A percentile compares a stretch with the other conserved stretches of the same genome.
These are phyloP conservation scores for Saccharomycopsis selenospora DNA, from an alignment of 805 yeast species.

Conservation along the genomic window DNA sequence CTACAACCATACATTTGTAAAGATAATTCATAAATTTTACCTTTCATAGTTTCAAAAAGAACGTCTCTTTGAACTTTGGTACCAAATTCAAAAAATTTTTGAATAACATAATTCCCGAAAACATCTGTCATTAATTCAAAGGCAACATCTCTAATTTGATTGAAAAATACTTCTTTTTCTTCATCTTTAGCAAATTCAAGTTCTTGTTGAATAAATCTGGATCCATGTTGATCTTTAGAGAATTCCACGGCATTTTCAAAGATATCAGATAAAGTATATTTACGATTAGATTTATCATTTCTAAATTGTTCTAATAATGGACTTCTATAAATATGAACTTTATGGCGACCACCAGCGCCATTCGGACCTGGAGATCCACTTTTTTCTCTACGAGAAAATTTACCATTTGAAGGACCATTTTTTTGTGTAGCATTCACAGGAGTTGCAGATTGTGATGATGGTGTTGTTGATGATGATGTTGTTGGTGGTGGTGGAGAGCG, in stretches of 20 bases:
- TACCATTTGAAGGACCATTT: not conserved
- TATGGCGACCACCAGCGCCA: conserved; percentile 11
- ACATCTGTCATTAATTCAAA: conserved; percentile 89
- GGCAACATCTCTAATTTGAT: conserved; percentile 70
- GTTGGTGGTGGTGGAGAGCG: conserved; percentile 8
- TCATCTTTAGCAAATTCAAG: conserved; percentile 55
- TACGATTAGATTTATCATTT: conserved; percentile 48
- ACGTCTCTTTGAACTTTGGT: conserved; percentile 58
- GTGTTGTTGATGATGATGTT: not conserved
- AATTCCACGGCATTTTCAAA: conserved; percentile 86
- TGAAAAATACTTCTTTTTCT: conserved; percentile 75
- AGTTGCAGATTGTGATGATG: no score
- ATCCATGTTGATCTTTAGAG: conserved; percentile 94
- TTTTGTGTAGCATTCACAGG: not conserved
- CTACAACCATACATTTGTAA: conserved; percentile 97
- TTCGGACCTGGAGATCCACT: conserved; percentile 8
- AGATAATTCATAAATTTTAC: conserved; percentile 67
- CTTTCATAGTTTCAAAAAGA: conserved; percentile 63
- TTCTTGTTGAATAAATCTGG: conserved; percentile 91
- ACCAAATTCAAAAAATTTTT: conserved; percentile 86
- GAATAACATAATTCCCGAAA: conserved; percentile 95
- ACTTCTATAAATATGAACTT: conserved; percentile 55
- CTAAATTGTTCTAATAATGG: conserved; percentile 84
- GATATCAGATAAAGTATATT: conserved; percentile 63
- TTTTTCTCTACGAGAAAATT: conserved; percentile 1